Conservation (phyloP, 495 filamentous ascomycete genomes). For the Penicillium bialowiezense region DNA sequence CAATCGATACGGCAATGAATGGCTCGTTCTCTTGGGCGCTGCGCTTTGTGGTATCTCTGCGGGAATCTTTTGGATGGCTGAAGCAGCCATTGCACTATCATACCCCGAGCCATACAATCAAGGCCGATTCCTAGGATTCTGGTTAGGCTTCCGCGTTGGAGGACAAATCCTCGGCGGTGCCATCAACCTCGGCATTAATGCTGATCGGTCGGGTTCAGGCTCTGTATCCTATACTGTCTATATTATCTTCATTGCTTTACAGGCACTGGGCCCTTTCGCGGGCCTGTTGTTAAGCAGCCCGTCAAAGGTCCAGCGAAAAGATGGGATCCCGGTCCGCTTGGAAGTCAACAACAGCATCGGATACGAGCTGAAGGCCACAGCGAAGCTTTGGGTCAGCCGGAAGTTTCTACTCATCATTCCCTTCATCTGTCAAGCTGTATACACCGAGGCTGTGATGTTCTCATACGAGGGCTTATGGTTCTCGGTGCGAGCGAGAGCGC, state of each 20-base stretch:
- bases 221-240: conserved; percentile 61
- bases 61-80: conserved; percentile 66
- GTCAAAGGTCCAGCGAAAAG: conserved; percentile 51
- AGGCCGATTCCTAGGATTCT: conserved; percentile 58
- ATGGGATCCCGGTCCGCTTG: conserved; percentile 52
- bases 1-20: conserved; percentile 60
- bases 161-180: conserved; percentile 65
- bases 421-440: conserved; percentile 60
- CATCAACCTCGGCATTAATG: conserved; percentile 61
- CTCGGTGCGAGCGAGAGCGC: conserved; percentile 57
- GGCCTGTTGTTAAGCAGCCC: conserved; percentile 54
- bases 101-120: conserved; percentile 64
- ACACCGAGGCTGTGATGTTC: conserved; percentile 60
- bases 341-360: conserved; percentile 43
- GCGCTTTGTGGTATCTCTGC: conserved; percentile 63
- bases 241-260: conserved; percentile 59
- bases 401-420: conserved; percentile 57
- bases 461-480: conserved; percentile 62
- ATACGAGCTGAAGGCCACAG: conserved; percentile 51
- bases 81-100: conserved; percentile 61
- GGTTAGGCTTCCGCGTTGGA: conserved; percentile 58
- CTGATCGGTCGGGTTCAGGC: conserved; percentile 47
- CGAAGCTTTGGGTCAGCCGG: conserved; percentile 47
- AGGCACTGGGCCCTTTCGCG: conserved; percentile 54
- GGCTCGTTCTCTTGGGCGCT: conserved; percentile 62